A percentile compares a stretch with the other conserved stretches of the same genome.
Conservation (phyloP, 352 stramenopile genomes). For the Pythium periplocum region DNA sequence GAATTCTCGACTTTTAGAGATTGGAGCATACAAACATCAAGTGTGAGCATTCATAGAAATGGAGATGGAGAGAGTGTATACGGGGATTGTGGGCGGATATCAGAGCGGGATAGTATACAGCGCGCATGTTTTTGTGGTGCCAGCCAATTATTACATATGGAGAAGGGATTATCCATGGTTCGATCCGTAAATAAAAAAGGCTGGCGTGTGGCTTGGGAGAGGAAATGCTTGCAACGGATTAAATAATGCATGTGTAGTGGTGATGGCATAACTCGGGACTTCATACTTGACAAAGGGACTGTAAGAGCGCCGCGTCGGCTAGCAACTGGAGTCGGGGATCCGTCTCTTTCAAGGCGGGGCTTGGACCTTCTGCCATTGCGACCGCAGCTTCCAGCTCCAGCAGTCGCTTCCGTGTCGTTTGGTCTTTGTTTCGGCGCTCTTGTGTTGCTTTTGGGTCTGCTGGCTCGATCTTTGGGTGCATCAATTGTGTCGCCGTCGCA, state of each 20-base stretch:
- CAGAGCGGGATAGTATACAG: no score
- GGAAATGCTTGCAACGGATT: neutral
- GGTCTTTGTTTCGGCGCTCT: constrained; percentile 16
- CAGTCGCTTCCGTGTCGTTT: constrained; percentile 24
- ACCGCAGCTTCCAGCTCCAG: constrained; percentile 12
- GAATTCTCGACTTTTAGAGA: constrained; percentile 20
- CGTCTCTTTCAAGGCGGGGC: constrained; percentile 10
- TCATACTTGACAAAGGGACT: constrained; percentile 50
- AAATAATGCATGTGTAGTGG: constrained; percentile 4
- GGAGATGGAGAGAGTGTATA: constrained; percentile 8
- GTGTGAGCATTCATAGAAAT: neutral
- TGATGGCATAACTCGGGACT: neutral
- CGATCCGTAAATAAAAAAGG: no score
- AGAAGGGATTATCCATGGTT: no score
- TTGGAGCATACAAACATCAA: neutral
- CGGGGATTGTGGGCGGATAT: no score
- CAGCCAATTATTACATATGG: no score
- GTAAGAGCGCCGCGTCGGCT: constrained; percentile 60
- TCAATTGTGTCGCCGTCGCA: constrained; percentile 1
- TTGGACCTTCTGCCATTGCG: constrained; percentile 2
- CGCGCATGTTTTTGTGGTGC: no score
- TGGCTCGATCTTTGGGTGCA: constrained; percentile 44
- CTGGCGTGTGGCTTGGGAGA: no score
- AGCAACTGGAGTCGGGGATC: constrained; percentile 65
- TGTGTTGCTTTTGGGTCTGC: constrained; percentile 31